Percentiles rank a stretch among this genome's conserved stretches.
phyloP scores from a whole-genome alignment of 192 early-diverging fungal species.

The Coemansia sp. region DNA sequence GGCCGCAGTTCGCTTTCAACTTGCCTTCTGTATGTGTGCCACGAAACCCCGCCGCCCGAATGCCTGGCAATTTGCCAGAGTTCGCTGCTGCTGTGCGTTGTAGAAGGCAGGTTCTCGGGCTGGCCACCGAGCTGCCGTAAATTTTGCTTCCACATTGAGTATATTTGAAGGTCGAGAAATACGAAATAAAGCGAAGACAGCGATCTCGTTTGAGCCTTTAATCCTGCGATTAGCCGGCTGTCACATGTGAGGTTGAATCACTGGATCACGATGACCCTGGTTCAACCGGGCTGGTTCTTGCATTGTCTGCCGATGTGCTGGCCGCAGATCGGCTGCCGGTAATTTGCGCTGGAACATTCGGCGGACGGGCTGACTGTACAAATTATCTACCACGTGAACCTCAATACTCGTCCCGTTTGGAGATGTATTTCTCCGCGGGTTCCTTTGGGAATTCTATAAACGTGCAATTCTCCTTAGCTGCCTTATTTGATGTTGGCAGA shows the following conservation, averaged over 20 bases:
- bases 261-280: too few species aligned
- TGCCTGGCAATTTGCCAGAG: neutral
- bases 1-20: too few species aligned
- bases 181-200: too few species aligned
- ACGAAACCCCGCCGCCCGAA: too few species aligned
- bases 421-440: neutral
- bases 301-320: too few species aligned
- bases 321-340: neutral
- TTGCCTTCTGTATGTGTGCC: neutral
- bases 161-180: too few species aligned
- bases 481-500: too few species aligned
- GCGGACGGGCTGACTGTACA: neutral
- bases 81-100: neutral
- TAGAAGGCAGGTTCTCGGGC: conserved; percentile 7
- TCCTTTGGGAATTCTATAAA: neutral
- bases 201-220: too few species aligned
- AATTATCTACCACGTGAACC: neutral
- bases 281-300: too few species aligned
- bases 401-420: neutral
- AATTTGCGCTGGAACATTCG: conserved; percentile 1
- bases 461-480: neutral
- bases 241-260: too few species aligned
- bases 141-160: conserved; percentile 16
- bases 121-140: conserved; percentile 15
- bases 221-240: too few species aligned